These are phyloP conservation scores for Aspergillus latus DNA, from an alignment of 2,329 filamentous ascomycete genomes.

Conservation along the genomic window DNA sequence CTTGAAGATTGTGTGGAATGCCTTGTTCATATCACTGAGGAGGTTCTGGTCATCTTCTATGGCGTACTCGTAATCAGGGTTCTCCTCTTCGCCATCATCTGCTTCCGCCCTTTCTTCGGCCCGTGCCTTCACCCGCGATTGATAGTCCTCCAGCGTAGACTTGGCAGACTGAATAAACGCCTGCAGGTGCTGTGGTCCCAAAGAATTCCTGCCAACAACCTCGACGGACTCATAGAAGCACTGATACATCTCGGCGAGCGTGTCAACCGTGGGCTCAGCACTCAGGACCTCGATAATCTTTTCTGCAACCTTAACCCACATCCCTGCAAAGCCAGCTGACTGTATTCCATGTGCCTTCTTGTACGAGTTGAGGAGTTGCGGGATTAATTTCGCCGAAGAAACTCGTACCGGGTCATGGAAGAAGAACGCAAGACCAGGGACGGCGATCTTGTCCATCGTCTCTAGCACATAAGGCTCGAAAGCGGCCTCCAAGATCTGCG, in stretches of 20 bases:
- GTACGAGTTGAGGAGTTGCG: slow-evolving; percentile 88
- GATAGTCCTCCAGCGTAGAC: slow-evolving; percentile 88
- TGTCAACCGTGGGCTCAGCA: slow-evolving; percentile 93
- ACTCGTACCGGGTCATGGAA: slow-evolving; percentile 98
- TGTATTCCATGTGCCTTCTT: slow-evolving; percentile 84
- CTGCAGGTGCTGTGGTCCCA: slow-evolving; percentile 75
- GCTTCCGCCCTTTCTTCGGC: slow-evolving; percentile 80
- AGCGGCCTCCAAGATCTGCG: slow-evolving; percentile 86
- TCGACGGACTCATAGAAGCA: slow-evolving; percentile 99
- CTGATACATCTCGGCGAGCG: slow-evolving; percentile 97
- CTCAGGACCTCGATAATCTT: slow-evolving; percentile 92
- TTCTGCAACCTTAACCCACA: slow-evolving; percentile 83
- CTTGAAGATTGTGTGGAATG: slow-evolving; percentile 98
- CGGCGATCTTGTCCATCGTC: slow-evolving; percentile 94
- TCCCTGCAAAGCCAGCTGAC: slow-evolving; percentile 73
- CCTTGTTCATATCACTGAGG: slow-evolving; percentile 99
- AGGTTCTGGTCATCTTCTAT: slow-evolving; percentile 97
- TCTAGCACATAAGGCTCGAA: slow-evolving; percentile 91
- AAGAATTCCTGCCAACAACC: slow-evolving; percentile 81
- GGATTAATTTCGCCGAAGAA: slow-evolving; percentile 90
- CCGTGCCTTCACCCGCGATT: slow-evolving; percentile 77
- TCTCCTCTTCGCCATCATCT: slow-evolving; percentile 87
- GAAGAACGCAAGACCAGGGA: slow-evolving; percentile 94
- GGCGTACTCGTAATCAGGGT: slow-evolving; percentile 81
- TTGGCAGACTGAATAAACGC: slow-evolving; percentile 84